Percentiles rank a stretch among this genome's conserved stretches.
Conservation (phyloP, 2,329 filamentous ascomycete genomes). For the Beauveria rudraprayagi region DNA sequence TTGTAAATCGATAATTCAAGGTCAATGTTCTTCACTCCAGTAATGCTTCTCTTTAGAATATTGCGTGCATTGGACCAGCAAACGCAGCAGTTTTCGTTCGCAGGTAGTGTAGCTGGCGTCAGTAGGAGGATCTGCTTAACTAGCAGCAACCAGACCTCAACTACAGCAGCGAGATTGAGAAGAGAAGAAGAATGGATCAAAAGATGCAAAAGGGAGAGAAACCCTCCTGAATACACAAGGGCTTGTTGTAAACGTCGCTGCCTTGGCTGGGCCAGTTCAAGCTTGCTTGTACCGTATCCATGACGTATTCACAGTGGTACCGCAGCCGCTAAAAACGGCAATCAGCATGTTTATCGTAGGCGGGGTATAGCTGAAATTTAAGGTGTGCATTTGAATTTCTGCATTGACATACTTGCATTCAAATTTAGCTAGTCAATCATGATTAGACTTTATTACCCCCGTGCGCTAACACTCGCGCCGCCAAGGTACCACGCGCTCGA, state of each 20-base stretch:
- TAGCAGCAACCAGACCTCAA: neutral
- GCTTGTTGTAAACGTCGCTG: neutral
- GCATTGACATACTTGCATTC: too few species aligned
- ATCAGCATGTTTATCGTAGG: neutral
- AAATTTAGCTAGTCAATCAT: too few species aligned
- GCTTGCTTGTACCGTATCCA: constrained; percentile 3
- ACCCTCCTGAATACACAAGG: neutral
- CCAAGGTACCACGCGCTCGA: too few species aligned
- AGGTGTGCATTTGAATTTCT: too few species aligned
- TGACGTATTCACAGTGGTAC: constrained; percentile 10
- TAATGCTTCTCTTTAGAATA: neutral
- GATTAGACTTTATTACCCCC: too few species aligned
- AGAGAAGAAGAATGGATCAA: neutral
- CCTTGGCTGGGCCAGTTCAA: neutral
- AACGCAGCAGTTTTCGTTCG: neutral
- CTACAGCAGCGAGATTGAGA: neutral
- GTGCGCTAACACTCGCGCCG: too few species aligned
- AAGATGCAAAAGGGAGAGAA: neutral
- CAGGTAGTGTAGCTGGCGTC: neutral
- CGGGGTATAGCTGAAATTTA: neutral
- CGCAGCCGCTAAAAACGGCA: neutral
- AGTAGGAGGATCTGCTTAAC: neutral
- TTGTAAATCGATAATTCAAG: neutral
- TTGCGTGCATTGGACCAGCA: neutral
- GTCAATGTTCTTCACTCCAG: neutral